Conservation (phyloP, 2,329 filamentous ascomycete genomes). For the Penicillium concentricum region DNA sequence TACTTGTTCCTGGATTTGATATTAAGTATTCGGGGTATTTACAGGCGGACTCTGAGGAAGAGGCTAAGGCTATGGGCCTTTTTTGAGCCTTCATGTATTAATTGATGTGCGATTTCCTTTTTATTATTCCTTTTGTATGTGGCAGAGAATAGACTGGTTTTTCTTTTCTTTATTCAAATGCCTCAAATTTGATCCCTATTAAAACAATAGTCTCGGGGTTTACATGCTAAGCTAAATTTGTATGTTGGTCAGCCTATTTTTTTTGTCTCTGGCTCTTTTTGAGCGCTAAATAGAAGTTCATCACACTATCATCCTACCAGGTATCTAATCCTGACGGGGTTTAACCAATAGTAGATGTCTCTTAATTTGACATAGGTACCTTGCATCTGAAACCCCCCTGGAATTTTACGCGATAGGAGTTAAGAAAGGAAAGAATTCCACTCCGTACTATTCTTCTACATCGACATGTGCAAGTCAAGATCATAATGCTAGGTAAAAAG, state of each 20-base stretch:
- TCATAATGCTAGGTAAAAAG: too few species aligned
- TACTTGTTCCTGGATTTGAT: slow-evolving; percentile 1
- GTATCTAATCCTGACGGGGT: too few species aligned
- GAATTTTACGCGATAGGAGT: not conserved
- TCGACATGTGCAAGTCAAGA: too few species aligned
- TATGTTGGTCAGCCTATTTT: not conserved
- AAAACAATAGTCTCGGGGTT: not conserved
- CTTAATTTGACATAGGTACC: not conserved
- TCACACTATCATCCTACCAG: not conserved
- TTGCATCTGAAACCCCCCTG: not conserved
- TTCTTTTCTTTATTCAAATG: not conserved
- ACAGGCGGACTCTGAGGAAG: not conserved
- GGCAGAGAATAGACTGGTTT: not conserved
- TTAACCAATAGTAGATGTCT: not conserved
- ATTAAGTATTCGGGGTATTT: slow-evolving; percentile 4
- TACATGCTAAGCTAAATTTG: not conserved
- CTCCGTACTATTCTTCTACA: too few species aligned
- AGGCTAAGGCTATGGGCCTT: not conserved
- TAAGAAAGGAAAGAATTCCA: too few species aligned
- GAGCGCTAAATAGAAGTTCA: not conserved
- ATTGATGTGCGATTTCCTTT: not conserved
- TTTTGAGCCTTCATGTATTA: not conserved
- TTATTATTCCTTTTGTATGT: too few species aligned
- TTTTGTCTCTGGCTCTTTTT: too few species aligned
- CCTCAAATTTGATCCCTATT: not conserved